Base-by-base conservation (phyloP, 768 basidiomycete species). In the Boletus vinaceobasis region DNA sequence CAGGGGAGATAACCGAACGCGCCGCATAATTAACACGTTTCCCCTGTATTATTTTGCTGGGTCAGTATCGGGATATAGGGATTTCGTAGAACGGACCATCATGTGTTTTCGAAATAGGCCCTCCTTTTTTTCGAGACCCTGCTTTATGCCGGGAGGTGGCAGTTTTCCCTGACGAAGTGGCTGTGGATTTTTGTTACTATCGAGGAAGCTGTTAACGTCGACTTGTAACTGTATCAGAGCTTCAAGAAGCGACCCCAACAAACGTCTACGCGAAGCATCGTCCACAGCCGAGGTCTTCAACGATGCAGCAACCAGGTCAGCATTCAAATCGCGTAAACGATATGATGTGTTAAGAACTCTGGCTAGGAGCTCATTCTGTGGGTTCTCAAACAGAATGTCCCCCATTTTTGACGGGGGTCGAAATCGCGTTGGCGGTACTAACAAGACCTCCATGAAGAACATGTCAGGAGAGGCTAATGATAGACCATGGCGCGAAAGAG, bases 11-110 rank as follows among this genome's bases (percentile, higher is more conserved):
- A 67, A 99, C 97, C n/a, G 97, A 99, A 59, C 97, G 94, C 21
- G 97, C 97, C 39, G 97, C 95, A 70, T 96, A 97, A 72, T 99
- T 98, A 57, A 99, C 97, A 66, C 97, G 94, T 78, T 99, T 99
- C 10, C 97, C 97, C 95, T 98, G 53, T 31, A 47, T 42, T 7
- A 26, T 37, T 17, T 38, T 48, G 32, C 26, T 60, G 15, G 60
- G 51, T 39, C 15, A 14, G 26, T 29, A 27, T 43, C 26, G 9
- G 44, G 8, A 48, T 4, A 33, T 38, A 48, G 52, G 23, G 45
- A 29, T 29, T 7, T 51, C 29, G 48, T 50, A 47, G 37, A 26
- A 71, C 81, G 53, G 54, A 93, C 95, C 97, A 99, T 99, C 97
- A 99, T 98, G 66, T 99, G 86, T 74, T 95, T 97, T 54, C 97